Evolutionary conservation across 129 eudicot species (phyloP), one percentile per base, ranked within the genome.

Genomic region (Erigeron canadensis): DNA sequence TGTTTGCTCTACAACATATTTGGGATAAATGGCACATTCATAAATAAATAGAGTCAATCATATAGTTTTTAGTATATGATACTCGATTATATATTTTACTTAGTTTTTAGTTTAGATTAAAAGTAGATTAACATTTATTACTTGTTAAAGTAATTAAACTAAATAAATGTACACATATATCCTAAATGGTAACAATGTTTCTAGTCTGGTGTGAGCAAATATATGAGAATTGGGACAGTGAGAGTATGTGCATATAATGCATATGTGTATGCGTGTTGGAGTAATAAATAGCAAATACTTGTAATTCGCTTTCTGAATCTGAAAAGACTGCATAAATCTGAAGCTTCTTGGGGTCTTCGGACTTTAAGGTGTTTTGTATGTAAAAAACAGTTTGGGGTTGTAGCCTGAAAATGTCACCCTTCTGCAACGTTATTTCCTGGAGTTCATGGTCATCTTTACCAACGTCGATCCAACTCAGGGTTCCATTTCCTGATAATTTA

Each of bases 331-430:
- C 88, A 28, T 73, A 68, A 45, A 91, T 82, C 13, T 87, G 77
- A 43, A 91, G 90, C 57, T 83, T 70, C 11, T 63, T 83, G 13
- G 87, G 72, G 17, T 81, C 79, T 0, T 40, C 7, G 55, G 50
- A 40, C 18, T 83, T 86, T 63, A 83, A 53, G 74, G 47, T 73
- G 81, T 86, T 85, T 46, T 85, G 83, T 18, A 87, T 23, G 84
- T 79, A 90, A 80, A 87, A 87, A 47, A 85, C 74, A 19, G 83
- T 67, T 54, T 84, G 91, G 2, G 77, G 42, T 8, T 22, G 69
- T 11, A 90, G 80, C 50, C 84, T 77, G 69, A 73, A 87, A 5
- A 83, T 80, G 70, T 90, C 97, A 21, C 97, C 97, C 28, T 47
- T 70, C 16, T 37, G 67, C 45, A 90, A 48, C 11, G 51, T 39